Conservation (phyloP, 805 yeast genomes). For the Hanseniaspora lachancei region DNA sequence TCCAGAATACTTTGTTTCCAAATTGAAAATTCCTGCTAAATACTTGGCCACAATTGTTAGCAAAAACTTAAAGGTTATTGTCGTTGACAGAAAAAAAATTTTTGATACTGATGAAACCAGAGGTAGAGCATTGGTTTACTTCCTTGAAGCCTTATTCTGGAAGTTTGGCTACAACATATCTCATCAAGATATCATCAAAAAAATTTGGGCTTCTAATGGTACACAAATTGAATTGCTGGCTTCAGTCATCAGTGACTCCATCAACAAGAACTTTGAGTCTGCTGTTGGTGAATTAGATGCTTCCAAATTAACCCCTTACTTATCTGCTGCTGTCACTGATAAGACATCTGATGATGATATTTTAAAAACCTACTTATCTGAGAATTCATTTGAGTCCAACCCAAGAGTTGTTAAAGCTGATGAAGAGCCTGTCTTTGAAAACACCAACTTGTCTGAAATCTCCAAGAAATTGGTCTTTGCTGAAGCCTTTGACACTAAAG, state of each 20-base stretch:
- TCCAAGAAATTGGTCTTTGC: conserved; percentile 64
- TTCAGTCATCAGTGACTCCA: conserved; percentile 51
- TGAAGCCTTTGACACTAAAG: conserved; percentile 56
- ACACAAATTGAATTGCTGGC: conserved; percentile 69
- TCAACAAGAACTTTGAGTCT: conserved; percentile 42
- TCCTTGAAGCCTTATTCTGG: conserved; percentile 75
- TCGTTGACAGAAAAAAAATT: conserved; percentile 49
- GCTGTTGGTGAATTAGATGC: conserved; percentile 32
- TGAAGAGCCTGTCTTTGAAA: conserved; percentile 29
- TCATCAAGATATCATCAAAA: conserved; percentile 53
- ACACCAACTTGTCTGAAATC: conserved; percentile 34
- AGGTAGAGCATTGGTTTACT: conserved; percentile 63
- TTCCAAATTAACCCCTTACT: conserved; percentile 12
- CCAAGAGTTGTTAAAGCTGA: conserved; percentile 52
- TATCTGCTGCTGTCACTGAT: conserved; percentile 21
- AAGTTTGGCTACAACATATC: conserved; percentile 43
- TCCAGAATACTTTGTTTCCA: conserved; percentile 35
- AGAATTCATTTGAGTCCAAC: conserved; percentile 33
- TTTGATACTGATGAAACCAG: conserved; percentile 59
- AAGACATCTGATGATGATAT: conserved; percentile 27
- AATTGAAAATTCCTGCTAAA: conserved; percentile 35
- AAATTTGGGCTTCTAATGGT: conserved; percentile 69
- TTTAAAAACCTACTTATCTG: conserved; percentile 37
- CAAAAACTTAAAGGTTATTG: conserved; percentile 40
- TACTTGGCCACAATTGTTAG: conserved; percentile 41